Percentiles rank a stretch among this genome's conserved stretches.
Conservation (phyloP, 345 rosid species). For the Pistacia vera region DNA sequence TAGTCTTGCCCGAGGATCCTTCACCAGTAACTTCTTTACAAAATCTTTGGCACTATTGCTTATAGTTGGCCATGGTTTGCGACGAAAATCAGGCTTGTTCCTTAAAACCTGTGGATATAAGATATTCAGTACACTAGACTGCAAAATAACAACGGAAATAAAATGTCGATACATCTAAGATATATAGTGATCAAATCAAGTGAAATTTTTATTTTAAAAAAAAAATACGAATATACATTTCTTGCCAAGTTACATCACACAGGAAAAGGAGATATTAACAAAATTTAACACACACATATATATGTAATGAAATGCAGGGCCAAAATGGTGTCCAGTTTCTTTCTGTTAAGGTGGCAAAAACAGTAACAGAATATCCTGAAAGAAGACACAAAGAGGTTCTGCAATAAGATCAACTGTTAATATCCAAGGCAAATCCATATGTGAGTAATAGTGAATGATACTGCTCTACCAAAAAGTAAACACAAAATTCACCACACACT, state of each 20-base stretch:
- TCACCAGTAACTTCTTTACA: constrained; percentile 85
- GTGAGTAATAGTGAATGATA: neutral
- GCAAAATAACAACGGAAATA: neutral
- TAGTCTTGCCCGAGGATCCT: constrained; percentile 87
- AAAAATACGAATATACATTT: neutral
- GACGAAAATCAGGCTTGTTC: constrained; percentile 89
- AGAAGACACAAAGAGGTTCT: neutral
- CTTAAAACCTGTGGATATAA: constrained; percentile 54
- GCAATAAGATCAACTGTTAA: neutral
- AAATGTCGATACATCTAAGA: neutral
- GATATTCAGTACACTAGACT: neutral
- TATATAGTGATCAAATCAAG: constrained; percentile 1
- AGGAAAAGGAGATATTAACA: neutral
- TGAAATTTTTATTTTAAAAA: neutral
- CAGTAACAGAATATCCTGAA: neutral
- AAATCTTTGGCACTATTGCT: constrained; percentile 91
- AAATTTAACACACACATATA: too few relatives aligned
- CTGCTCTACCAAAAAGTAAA: neutral
- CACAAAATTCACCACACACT: neutral
- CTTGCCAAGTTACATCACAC: neutral
- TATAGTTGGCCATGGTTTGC: constrained; percentile 94
- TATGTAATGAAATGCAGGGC: too few relatives aligned
- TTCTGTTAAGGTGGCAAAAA: neutral
- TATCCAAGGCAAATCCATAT: constrained; percentile 5
- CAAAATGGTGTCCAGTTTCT: neutral